phyloP scores from a whole-genome alignment of 495 filamentous ascomycete genomes.

The Clohesyomyces aquaticus region DNA sequence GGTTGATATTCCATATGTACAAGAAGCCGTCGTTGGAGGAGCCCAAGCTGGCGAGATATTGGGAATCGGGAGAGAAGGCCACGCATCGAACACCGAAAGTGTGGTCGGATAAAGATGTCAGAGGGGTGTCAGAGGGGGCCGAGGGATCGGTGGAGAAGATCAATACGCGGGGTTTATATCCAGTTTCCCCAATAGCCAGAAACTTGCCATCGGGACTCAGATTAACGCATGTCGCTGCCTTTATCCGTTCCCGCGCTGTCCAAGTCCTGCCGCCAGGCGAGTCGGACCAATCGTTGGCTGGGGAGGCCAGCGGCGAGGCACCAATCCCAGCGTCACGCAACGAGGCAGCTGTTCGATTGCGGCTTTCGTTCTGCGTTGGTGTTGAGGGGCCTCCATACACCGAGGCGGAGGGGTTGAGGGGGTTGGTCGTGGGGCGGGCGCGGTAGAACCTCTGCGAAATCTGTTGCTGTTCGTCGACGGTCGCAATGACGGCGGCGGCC shows the following conservation, averaged over 20 bases:
- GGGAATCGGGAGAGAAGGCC: slow-evolving; percentile 85
- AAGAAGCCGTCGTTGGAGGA: slow-evolving; percentile 91
- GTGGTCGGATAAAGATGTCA: slow-evolving; percentile 87
- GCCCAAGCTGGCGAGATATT: slow-evolving; percentile 85
- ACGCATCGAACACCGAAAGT: slow-evolving; percentile 85
- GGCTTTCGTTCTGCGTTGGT: slow-evolving; percentile 63
- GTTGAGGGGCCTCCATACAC: slow-evolving; percentile 62
- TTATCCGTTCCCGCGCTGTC: slow-evolving; percentile 86
- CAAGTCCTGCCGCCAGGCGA: slow-evolving; percentile 68
- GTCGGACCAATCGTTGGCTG: slow-evolving; percentile 59
- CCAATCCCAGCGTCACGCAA: slow-evolving; percentile 60
- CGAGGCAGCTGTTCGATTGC: slow-evolving; percentile 58
- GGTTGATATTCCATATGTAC: slow-evolving; percentile 84
- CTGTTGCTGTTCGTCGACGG: slow-evolving; percentile 70
- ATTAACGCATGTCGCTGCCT: slow-evolving; percentile 92
- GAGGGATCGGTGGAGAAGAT: slow-evolving; percentile 82
- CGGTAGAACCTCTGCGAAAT: slow-evolving; percentile 86
- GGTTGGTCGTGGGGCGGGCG: slow-evolving; percentile 76
- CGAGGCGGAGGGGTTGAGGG: slow-evolving; percentile 60
- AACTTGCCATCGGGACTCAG: slow-evolving; percentile 88
- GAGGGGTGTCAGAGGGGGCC: slow-evolving; percentile 73
- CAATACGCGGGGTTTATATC: slow-evolving; percentile 87
- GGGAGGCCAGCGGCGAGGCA: slow-evolving; percentile 46
- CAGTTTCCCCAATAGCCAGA: slow-evolving; percentile 93
- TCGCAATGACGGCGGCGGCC: slow-evolving; percentile 87